A percentile compares a stretch with the other conserved stretches of the same genome.
phyloP scores from a whole-genome alignment of 495 filamentous ascomycete species.

The Penicillium riverlandense region DNA sequence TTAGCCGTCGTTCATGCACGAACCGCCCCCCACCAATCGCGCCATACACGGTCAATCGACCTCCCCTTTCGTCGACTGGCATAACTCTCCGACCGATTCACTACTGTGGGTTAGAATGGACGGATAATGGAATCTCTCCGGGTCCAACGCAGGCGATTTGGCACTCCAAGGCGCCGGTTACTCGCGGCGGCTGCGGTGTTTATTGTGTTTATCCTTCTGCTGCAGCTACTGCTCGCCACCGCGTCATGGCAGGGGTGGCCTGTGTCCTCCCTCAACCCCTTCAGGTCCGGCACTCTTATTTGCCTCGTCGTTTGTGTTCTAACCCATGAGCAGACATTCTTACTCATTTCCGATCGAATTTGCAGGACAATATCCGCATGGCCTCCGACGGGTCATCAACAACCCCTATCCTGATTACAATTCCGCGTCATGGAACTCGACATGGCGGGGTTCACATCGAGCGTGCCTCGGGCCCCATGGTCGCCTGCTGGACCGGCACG shows the following conservation, averaged over 20 bases:
- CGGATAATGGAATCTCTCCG: background rate
- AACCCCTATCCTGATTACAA: conserved; percentile 43
- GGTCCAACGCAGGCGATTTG: background rate
- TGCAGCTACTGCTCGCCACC: background rate
- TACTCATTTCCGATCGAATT: background rate
- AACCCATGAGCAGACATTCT: background rate
- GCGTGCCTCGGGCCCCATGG: conserved; percentile 39
- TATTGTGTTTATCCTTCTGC: background rate
- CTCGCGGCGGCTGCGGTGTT: background rate
- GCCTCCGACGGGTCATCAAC: conserved; percentile 15
- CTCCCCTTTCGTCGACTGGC: too few species aligned
- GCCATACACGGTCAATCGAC: too few species aligned
- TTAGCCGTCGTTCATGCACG: too few species aligned
- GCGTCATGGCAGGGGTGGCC: background rate
- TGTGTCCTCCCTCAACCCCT: too few species aligned
- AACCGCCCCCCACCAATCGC: too few species aligned
- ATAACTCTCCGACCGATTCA: too few species aligned
- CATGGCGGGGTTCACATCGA: conserved; percentile 27
- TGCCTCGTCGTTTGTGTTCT: background rate
- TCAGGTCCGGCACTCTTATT: background rate
- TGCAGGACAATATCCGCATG: background rate
- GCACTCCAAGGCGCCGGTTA: background rate
- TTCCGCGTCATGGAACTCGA: conserved; percentile 24
- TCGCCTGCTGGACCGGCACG: conserved; percentile 26
- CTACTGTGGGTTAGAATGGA: too few species aligned